phyloP scores from a whole-genome alignment of 2,329 filamentous ascomycete genomes.

The Teratosphaeria destructans region DNA sequence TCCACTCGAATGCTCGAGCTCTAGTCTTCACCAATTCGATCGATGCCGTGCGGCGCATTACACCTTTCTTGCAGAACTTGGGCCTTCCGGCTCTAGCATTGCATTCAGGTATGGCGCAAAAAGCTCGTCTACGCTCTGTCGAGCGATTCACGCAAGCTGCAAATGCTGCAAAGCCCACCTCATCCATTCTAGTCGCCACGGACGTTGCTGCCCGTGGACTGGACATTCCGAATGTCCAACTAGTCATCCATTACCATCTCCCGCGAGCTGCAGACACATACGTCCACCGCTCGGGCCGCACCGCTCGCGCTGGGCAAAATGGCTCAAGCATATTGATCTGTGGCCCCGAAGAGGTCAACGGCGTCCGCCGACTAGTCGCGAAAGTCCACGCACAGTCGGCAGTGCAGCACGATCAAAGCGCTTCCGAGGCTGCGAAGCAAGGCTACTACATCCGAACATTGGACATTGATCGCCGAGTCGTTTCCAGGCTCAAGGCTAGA shows the following conservation, averaged over 20 bases:
- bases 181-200: constrained; percentile 73
- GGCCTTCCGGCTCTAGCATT: constrained; percentile 65
- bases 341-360: constrained; percentile 78
- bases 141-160: constrained; percentile 63
- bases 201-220: constrained; percentile 90
- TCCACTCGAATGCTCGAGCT: constrained; percentile 70
- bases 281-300: constrained; percentile 89
- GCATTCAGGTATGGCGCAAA: constrained; percentile 92
- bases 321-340: constrained; percentile 84
- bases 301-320: constrained; percentile 67
- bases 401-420: constrained; percentile 28
- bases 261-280: constrained; percentile 87
- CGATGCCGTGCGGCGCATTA: constrained; percentile 75
- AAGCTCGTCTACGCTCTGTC: constrained; percentile 83
- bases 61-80: constrained; percentile 74
- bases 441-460: constrained; percentile 67
- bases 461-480: constrained; percentile 71
- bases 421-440: constrained; percentile 36
- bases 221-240: constrained; percentile 80
- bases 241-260: constrained; percentile 91
- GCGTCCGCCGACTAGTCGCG: constrained; percentile 70
- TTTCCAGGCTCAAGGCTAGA: constrained; percentile 64
- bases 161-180: constrained; percentile 30
- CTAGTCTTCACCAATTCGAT: constrained; percentile 96
- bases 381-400: constrained; percentile 66